These are phyloP conservation scores for Orbilia javanica DNA, from an alignment of 2,329 filamentous ascomycete species.

Conservation along the genomic window DNA sequence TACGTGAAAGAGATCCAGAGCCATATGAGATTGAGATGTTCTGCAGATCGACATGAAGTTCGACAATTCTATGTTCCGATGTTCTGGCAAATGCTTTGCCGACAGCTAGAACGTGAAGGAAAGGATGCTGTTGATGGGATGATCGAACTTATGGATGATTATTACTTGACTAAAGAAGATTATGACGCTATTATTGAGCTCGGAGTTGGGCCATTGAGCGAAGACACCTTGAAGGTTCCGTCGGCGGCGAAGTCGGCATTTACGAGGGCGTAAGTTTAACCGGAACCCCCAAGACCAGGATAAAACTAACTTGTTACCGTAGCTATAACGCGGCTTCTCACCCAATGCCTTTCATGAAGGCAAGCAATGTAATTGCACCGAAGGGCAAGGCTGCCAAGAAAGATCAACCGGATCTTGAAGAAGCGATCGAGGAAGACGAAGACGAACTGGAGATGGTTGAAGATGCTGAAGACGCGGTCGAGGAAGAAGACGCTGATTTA, in stretches of 20 bases:
- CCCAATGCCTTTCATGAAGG: slow-evolving; percentile 96
- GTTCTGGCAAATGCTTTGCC: slow-evolving; percentile 84
- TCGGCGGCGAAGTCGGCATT: slow-evolving; percentile 88
- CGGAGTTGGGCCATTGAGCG: slow-evolving; percentile 84
- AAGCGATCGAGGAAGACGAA: slow-evolving; percentile 93
- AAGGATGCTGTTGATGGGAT: slow-evolving; percentile 84
- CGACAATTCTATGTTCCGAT: slow-evolving; percentile 93
- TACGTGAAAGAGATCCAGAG: slow-evolving; percentile 94
- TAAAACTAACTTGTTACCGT: slow-evolving; percentile 41
- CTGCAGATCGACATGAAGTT: slow-evolving; percentile 91
- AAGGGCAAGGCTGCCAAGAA: slow-evolving; percentile 74
- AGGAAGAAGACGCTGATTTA: slow-evolving; percentile 81
- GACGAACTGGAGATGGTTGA: slow-evolving; percentile 74
- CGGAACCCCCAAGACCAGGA: too few relatives aligned
- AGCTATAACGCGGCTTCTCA: slow-evolving; percentile 90
- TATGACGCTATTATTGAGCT: slow-evolving; percentile 93
- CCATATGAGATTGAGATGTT: slow-evolving; percentile 92
- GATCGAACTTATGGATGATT: slow-evolving; percentile 96
- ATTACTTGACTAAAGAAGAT: slow-evolving; percentile 93
- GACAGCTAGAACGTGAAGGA: slow-evolving; percentile 80
- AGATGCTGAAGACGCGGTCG: slow-evolving; percentile 70
- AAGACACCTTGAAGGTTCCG: slow-evolving; percentile 81
- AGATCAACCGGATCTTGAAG: slow-evolving; percentile 92
- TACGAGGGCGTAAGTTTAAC: slow-evolving; percentile 80
- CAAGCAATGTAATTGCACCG: slow-evolving; percentile 72